Evolutionary conservation across 2,329 filamentous ascomycete genomes (phyloP).

Genomic region (Blumeriella jaapii): DNA sequence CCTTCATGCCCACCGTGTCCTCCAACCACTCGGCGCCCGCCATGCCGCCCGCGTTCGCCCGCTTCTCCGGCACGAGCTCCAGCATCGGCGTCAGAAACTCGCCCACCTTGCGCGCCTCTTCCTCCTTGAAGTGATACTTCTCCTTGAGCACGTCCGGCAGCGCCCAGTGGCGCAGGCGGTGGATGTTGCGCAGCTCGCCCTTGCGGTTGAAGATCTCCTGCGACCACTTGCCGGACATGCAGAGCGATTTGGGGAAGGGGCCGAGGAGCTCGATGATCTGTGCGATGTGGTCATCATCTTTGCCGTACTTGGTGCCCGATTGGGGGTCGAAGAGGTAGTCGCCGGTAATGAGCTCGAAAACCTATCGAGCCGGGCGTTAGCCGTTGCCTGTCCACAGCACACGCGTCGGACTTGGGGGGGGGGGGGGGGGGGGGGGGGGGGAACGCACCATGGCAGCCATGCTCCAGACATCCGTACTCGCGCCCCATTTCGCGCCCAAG

Average conservation of each 20-base stretch:
- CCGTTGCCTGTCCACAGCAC: not conserved
- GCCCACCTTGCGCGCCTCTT: constrained; percentile 67
- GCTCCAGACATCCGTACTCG: constrained; percentile 98
- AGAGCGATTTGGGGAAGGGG: constrained; percentile 84
- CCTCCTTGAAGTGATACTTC: constrained; percentile 88
- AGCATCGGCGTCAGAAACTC: constrained; percentile 87
- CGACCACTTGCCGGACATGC: constrained; percentile 88
- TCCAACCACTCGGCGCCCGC: constrained; percentile 72
- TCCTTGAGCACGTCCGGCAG: constrained; percentile 85
- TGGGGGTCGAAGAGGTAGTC: constrained; percentile 98
- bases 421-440: no score
- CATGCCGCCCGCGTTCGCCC: constrained; percentile 96
- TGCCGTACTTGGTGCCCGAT: constrained; percentile 96
- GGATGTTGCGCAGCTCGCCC: constrained; percentile 94
- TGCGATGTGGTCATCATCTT: constrained; percentile 97
- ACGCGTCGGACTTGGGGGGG: no score
- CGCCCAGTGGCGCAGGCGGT: constrained; percentile 91
- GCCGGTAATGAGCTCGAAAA: constrained; percentile 94
- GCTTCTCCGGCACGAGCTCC: constrained; percentile 73
- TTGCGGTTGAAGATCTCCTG: constrained; percentile 99
- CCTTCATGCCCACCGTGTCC: constrained; percentile 81
- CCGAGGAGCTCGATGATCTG: constrained; percentile 97
- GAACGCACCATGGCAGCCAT: constrained; percentile 91
- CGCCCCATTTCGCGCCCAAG: constrained; percentile 92
- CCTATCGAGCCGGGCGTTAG: constrained; percentile 40